Conservation (phyloP, 345 rosid species). For the Erucastrum elatum region DNA sequence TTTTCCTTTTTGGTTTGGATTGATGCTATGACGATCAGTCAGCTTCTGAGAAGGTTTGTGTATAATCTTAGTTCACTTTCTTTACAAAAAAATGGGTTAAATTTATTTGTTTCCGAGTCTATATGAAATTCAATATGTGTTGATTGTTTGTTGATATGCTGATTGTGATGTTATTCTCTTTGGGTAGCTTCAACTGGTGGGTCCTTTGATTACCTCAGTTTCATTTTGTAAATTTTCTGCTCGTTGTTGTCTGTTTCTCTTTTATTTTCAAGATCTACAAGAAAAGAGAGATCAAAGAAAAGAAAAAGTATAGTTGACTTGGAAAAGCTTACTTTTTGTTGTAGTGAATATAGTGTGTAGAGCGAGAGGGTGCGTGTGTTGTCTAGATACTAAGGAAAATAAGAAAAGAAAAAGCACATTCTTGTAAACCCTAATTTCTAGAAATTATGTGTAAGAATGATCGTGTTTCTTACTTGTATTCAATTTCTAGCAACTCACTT, state of each 20-base stretch:
- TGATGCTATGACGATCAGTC: background rate
- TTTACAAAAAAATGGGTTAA: background rate
- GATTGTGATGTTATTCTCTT: conserved; percentile 2
- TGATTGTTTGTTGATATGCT: background rate
- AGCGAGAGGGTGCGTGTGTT: background rate
- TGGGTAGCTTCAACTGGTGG: background rate
- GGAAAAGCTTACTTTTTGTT: conserved; percentile 15
- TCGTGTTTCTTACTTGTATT: background rate
- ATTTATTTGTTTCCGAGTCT: background rate
- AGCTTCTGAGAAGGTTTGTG: background rate
- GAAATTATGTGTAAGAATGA: background rate
- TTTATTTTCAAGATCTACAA: conserved; percentile 16
- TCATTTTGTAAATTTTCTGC: background rate
- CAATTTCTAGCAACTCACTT: background rate
- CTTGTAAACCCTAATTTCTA: background rate
- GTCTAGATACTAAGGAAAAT: background rate
- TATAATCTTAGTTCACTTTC: background rate
- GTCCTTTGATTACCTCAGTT: conserved; percentile 13
- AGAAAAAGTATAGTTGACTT: conserved; percentile 20
- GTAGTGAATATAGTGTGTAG: background rate
- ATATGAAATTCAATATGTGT: background rate
- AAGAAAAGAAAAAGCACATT: background rate
- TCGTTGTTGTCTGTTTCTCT: background rate
- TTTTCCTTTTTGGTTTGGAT: background rate
- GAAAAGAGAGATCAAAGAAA: background rate